Evolutionary conservation across 1,139 yeast species (phyloP), one percentile per base, ranked within the genome.

Genomic region (Tardiomyces digboiensis): DNA sequence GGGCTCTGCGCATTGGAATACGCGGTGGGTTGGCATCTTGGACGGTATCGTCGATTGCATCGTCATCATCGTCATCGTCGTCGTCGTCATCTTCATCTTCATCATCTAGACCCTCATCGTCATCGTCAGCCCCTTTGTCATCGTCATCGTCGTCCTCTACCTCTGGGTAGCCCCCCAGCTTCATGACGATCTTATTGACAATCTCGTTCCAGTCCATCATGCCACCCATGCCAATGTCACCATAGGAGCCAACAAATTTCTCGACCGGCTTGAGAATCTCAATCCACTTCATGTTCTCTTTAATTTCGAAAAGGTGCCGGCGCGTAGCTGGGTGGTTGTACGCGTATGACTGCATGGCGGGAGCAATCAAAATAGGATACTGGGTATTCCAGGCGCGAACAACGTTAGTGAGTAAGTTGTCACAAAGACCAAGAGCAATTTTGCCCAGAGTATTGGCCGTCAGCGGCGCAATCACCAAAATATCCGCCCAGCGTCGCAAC

Each of bases 121-220:
- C 65, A 19, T 63, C 66, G n/a, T 58, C 65, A n/a, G 70, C 71
- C n/a, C 71, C 76, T n/a, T 75, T 75, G 2, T 76, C 79, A 1
- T 80, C 86, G 3, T 80, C 87, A 1, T 80, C 87, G 1, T 81
- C 88, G 26, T 82, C 88, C 1, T 80, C 89, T 10, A 78, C 88
- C n/a, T 86, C 86, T 1, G 95, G 95, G 62, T 85, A 85, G 0
- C 95, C 95, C 38, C 96, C 96, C 44, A 87, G 65, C 58, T 86
- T 84, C 61, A 81, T 70, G 2, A 86, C 95, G 49, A 86, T 77
- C 58, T 77, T 80, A 57, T 87, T 91, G 22, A 87, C 95, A 54
- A 89, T 82, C 63, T 88, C 96, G 64, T 86, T 85, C 76, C 96
- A 88, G 61, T 89, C 96, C 70, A 94, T 76, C 97, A 88, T 88